Evolutionary conservation across 2,329 filamentous ascomycete genomes (phyloP).

Genomic region (Monosporascus sp.): DNA sequence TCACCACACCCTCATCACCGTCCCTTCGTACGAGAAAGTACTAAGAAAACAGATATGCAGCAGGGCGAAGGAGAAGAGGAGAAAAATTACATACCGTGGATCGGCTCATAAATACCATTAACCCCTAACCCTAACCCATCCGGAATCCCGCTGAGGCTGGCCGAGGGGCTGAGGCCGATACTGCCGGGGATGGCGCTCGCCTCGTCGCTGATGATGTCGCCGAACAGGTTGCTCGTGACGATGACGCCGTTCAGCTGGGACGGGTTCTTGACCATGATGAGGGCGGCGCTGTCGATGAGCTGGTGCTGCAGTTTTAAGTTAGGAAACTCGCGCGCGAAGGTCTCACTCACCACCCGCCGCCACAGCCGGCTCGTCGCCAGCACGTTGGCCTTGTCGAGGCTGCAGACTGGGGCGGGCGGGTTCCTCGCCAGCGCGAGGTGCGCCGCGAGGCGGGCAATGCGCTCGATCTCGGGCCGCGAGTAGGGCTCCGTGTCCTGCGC

Average conservation of each 20-base stretch:
- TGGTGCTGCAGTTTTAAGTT: constrained; percentile 81
- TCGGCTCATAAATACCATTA: constrained; percentile 96
- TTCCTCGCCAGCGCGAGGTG: constrained; percentile 73
- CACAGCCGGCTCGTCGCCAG: constrained; percentile 85
- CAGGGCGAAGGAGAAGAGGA: neutral
- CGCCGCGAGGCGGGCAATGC: constrained; percentile 76
- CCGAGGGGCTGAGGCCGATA: constrained; percentile 82
- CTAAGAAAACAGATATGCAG: neutral
- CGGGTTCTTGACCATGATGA: constrained; percentile 96
- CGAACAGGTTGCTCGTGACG: constrained; percentile 90
- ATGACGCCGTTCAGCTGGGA: constrained; percentile 82
- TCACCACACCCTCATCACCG: too few species aligned
- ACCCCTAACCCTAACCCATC: too few species aligned
- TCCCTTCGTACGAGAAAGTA: constrained; percentile 29
- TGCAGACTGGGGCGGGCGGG: constrained; percentile 76
- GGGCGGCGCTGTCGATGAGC: constrained; percentile 92
- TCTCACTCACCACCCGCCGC: constrained; percentile 80
- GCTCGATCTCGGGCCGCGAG: constrained; percentile 78
- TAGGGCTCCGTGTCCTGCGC: constrained; percentile 88
- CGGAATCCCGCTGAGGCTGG: constrained; percentile 79
- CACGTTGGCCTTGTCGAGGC: constrained; percentile 94
- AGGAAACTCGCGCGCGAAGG: constrained; percentile 85
- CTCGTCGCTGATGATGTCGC: constrained; percentile 94
- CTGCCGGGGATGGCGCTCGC: constrained; percentile 90
- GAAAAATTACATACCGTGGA: constrained; percentile 77